These are phyloP conservation scores for Scheffersomyces stambukii DNA, from an alignment of 1,139 yeast species.

Conservation along the genomic window DNA sequence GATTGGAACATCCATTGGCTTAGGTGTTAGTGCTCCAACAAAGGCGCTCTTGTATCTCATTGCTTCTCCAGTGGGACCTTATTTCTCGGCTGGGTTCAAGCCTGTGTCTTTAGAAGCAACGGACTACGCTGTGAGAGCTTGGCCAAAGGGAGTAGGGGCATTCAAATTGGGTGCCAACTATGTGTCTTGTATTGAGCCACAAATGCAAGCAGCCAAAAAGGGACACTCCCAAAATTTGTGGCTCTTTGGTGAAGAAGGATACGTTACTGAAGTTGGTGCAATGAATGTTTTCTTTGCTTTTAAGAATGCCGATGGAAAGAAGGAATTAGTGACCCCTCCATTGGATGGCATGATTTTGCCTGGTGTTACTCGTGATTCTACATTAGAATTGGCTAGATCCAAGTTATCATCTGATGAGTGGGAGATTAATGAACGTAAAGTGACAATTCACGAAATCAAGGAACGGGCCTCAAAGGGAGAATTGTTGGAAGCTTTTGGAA, in stretches of 20 bases:
- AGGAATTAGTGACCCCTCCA: conserved; percentile 94
- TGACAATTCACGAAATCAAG: conserved; percentile 73
- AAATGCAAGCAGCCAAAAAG: conserved; percentile 75
- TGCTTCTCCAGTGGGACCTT: conserved; percentile 95
- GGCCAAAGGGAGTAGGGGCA: conserved; percentile 99
- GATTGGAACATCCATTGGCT: conserved; percentile 83
- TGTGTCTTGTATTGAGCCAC: conserved; percentile 92
- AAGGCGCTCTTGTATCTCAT: conserved; percentile 80
- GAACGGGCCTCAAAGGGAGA: conserved; percentile 76
- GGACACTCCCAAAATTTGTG: conserved; percentile 96
- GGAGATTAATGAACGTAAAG: conserved; percentile 77
- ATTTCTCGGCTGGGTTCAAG: conserved; percentile 85
- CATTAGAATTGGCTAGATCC: conserved; percentile 69
- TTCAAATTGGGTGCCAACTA: conserved; percentile 95
- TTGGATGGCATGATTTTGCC: conserved; percentile 94
- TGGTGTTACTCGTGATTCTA: conserved; percentile 94
- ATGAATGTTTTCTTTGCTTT: conserved; percentile 93
- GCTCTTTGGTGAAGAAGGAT: conserved; percentile 88
- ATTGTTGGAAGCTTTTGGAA: conserved; percentile 90
- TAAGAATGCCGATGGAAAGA: conserved; percentile 67
- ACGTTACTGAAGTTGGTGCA: conserved; percentile 94
- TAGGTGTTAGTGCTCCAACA: conserved; percentile 81
- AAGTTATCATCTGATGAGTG: conserved; percentile 70
- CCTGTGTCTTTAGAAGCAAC: conserved; percentile 93
- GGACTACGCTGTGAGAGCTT: conserved; percentile 91